Percentiles rank a stretch among this genome's conserved stretches.
These are phyloP conservation scores for Xerocomus minutiporus DNA, from an alignment of 1,284 basidiomycete species.

Conservation along the genomic window DNA sequence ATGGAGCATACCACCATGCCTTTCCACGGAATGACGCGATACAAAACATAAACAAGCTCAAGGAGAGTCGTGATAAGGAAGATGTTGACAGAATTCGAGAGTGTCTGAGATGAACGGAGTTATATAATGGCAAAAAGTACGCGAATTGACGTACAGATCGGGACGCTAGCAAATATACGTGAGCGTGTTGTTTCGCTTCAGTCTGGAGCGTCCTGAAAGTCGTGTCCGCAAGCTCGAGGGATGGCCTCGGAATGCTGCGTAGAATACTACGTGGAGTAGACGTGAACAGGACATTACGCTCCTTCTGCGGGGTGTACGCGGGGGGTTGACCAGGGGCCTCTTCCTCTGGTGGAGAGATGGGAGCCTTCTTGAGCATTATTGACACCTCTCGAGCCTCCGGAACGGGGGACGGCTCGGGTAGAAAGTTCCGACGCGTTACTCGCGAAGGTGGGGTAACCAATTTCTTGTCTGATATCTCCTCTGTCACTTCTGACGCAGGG, in stretches of 20 bases:
- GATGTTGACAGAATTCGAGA: conserved; percentile 55
- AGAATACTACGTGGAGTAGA: conserved; percentile 31
- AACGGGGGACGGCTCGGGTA: conserved; percentile 42
- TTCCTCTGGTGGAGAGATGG: conserved; percentile 29
- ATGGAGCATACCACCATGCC: conserved; percentile 33
- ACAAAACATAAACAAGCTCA: conserved; percentile 47
- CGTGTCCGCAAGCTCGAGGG: conserved; percentile 30
- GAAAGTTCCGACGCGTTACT: conserved; percentile 31
- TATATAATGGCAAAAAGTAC: background rate
- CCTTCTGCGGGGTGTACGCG: conserved; percentile 19
- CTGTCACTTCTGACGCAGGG: conserved; percentile 13
- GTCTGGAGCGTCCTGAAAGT: conserved; percentile 33
- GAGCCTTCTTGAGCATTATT: conserved; percentile 45
- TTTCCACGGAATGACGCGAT: conserved; percentile 45
- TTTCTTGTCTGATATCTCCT: conserved; percentile 18
- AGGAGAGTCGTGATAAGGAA: conserved; percentile 43
- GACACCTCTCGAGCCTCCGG: conserved; percentile 47
- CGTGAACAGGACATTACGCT: conserved; percentile 14
- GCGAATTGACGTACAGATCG: conserved; percentile 36
- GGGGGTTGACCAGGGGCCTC: conserved; percentile 34
- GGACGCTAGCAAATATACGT: conserved; percentile 34
- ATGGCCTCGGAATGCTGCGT: conserved; percentile 20
- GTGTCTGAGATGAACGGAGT: conserved; percentile 35
- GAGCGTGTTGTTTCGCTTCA: conserved; percentile 16
- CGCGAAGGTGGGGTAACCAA: conserved; percentile 23